Percentiles rank a stretch among this genome's conserved stretches.
phyloP scores from a whole-genome alignment of 768 basidiomycete genomes.

The Phlebiopsis gigantea region DNA sequence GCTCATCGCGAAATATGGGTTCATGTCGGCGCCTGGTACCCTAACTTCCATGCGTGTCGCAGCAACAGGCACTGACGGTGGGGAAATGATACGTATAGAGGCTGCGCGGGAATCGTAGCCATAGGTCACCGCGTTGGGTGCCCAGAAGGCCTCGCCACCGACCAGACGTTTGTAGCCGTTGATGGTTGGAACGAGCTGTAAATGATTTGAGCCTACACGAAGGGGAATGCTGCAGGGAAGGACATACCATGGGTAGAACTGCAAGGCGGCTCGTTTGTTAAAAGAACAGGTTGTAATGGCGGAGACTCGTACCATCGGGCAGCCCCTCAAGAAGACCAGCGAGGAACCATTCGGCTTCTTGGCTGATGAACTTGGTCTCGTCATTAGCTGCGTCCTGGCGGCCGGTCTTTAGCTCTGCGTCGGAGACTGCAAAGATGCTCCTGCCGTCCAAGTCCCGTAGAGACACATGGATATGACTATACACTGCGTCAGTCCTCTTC shows the following conservation, averaged over 20 bases:
- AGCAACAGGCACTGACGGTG: slow-evolving; percentile 74
- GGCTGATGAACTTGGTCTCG: slow-evolving; percentile 81
- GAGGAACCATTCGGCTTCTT: slow-evolving; percentile 88
- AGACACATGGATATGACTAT: slow-evolving; percentile 89
- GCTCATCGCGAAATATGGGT: slow-evolving; percentile 84
- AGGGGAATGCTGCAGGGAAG: background rate
- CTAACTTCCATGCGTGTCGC: slow-evolving; percentile 92
- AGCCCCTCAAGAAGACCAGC: slow-evolving; percentile 89
- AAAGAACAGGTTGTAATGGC: background rate
- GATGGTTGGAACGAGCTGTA: slow-evolving; percentile 79
- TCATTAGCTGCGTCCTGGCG: slow-evolving; percentile 66
- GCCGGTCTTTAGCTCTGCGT: slow-evolving; percentile 55
- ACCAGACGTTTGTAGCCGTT: slow-evolving; percentile 97
- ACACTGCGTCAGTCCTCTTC: background rate
- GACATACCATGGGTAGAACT: slow-evolving; percentile 77
- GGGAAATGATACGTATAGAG: slow-evolving; percentile 87
- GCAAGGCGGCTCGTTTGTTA: background rate
- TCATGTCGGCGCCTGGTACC: slow-evolving; percentile 96
- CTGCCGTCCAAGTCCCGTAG: slow-evolving; percentile 60
- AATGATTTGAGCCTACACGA: background rate
- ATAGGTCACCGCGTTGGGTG: slow-evolving; percentile 88
- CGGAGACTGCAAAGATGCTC: slow-evolving; percentile 75
- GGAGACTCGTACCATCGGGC: slow-evolving; percentile 61
- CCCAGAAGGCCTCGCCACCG: slow-evolving; percentile 92
- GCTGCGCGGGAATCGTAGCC: slow-evolving; percentile 95